These are phyloP conservation scores for Hemileia vastatrix DNA, from an alignment of 1,284 basidiomycete species.

Conservation along the genomic window DNA sequence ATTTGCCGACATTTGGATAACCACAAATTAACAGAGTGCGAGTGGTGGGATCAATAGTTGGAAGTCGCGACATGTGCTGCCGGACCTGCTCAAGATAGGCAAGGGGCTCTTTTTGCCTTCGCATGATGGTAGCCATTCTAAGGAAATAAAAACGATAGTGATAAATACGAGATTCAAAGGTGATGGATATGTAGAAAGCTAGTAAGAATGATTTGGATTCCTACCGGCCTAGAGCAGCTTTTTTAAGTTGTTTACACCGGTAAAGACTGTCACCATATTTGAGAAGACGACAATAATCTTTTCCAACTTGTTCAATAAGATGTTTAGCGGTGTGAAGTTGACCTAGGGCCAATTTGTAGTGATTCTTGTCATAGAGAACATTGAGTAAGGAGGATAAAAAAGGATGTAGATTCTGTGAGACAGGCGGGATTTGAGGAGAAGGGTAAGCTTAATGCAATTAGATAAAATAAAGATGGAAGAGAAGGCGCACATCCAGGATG, in stretches of 20 bases:
- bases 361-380: conserved; percentile 95
- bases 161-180: no score
- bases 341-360: conserved; percentile 92
- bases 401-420: conserved; percentile 72
- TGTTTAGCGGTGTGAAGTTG: conserved; percentile 86
- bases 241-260: conserved; percentile 92
- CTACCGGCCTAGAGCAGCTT: conserved; percentile 80
- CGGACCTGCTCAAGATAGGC: conserved; percentile 95
- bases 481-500: conserved; percentile 69
- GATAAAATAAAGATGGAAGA: conserved; percentile 27
- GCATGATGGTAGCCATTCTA: conserved; percentile 94
- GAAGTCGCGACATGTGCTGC: conserved; percentile 91
- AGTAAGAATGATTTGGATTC: conserved; percentile 36
- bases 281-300: conserved; percentile 85
- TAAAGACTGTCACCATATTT: conserved; percentile 95
- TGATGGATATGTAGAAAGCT: no score
- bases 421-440: background rate
- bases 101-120: conserved; percentile 87
- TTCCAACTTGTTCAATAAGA: conserved; percentile 87
- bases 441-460: background rate
- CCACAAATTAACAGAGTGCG: conserved; percentile 89
- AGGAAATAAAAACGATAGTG: background rate
- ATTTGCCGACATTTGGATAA: conserved; percentile 95
- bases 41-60: conserved; percentile 91
- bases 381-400: conserved; percentile 89